Conservation (phyloP, 352 stramenopile species). For the Phytophthora capsici region DNA sequence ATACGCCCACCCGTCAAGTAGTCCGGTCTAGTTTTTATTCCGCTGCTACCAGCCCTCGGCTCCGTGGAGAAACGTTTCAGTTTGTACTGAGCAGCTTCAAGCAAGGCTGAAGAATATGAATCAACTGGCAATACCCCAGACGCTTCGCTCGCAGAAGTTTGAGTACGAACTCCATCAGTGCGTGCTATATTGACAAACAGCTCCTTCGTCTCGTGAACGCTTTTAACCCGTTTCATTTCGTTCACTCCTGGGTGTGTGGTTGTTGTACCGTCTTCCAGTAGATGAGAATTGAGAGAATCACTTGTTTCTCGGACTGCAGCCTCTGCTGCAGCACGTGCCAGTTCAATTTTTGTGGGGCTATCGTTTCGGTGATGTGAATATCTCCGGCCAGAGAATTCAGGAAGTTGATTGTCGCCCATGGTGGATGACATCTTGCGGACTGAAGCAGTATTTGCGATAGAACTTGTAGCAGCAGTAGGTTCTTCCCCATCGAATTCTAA, state of each 20-base stretch:
- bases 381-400: slow-evolving; percentile 16
- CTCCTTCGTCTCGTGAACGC: slow-evolving; percentile 63
- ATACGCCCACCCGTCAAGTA: slow-evolving; percentile 74
- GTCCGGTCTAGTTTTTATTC: slow-evolving; percentile 28
- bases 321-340: slow-evolving; percentile 20
- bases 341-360: slow-evolving; percentile 8
- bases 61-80: slow-evolving; percentile 34
- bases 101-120: slow-evolving; percentile 8
- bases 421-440: slow-evolving; percentile 9
- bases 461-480: background rate
- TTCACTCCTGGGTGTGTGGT: background rate
- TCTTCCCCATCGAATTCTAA: slow-evolving; percentile 43
- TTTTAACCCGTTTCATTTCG: slow-evolving; percentile 41
- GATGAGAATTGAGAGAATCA: slow-evolving; percentile 18
- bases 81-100: slow-evolving; percentile 15
- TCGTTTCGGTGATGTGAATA: slow-evolving; percentile 8
- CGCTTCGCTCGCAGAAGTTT: slow-evolving; percentile 9
- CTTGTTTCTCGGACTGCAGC: slow-evolving; percentile 11
- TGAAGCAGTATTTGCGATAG: slow-evolving; percentile 13
- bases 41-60: slow-evolving; percentile 2
- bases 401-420: background rate
- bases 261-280: slow-evolving; percentile 2
- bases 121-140: background rate
- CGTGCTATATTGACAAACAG: slow-evolving; percentile 51
- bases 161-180: slow-evolving; percentile 9